A percentile compares a stretch with the other conserved stretches of the same genome.
Conservation (phyloP, 306 rosid species). For the Cyclanthera cordifolia region DNA sequence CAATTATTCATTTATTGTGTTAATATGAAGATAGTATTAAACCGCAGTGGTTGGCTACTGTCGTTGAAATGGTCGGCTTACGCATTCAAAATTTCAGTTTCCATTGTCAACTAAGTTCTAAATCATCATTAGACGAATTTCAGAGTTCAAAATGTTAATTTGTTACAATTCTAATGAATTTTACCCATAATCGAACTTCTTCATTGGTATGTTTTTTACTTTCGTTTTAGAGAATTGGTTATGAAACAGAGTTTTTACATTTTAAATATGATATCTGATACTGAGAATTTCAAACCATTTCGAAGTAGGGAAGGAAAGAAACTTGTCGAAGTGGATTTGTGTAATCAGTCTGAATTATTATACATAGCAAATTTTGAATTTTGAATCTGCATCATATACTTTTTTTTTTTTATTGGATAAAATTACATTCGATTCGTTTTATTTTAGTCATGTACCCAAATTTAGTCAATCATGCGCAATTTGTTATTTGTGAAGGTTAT, state of each 20-base stretch:
- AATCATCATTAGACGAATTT: neutral
- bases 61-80: neutral
- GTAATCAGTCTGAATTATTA: neutral
- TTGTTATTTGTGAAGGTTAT: too few relatives aligned
- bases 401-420: neutral
- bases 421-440: neutral
- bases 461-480: too few relatives aligned
- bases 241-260: neutral
- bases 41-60: neutral
- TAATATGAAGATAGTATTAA: conserved; percentile 8
- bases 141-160: neutral
- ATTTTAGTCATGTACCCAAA: too few relatives aligned
- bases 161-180: neutral
- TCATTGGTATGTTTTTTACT: neutral
- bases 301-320: neutral
- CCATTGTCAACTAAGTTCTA: neutral
- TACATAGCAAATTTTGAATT: too few relatives aligned
- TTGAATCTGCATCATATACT: neutral
- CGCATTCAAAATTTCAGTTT: neutral
- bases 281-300: neutral
- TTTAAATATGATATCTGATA: neutral
- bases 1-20: conserved; percentile 9
- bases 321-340: neutral
- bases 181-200: neutral
- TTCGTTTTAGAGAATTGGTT: too few relatives aligned